These are phyloP conservation scores for Ustilago trichophora DNA, from an alignment of 1,284 basidiomycete species.

Conservation along the genomic window DNA sequence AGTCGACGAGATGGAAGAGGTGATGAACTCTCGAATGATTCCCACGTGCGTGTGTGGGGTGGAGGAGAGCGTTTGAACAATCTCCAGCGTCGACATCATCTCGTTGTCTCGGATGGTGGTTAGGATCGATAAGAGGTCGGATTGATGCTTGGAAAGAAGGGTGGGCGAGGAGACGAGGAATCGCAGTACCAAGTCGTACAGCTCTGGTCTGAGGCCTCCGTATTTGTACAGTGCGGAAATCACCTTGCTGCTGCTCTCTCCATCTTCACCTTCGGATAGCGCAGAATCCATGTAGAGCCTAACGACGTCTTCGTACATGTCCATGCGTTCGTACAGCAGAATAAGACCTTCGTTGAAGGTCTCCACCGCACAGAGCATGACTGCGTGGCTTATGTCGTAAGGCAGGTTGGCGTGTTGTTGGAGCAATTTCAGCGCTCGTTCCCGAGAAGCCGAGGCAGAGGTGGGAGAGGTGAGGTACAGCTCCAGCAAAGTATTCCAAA, in stretches of 20 bases:
- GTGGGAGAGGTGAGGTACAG: constrained; percentile 78
- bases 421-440: constrained; percentile 51
- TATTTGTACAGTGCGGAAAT: constrained; percentile 78
- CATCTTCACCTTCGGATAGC: constrained; percentile 66
- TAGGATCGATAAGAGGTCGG: constrained; percentile 75
- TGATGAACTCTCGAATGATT: constrained; percentile 86
- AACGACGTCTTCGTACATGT: constrained; percentile 94
- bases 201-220: constrained; percentile 75
- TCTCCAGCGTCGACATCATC: constrained; percentile 85
- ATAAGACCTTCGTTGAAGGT: constrained; percentile 85
- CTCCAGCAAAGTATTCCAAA: constrained; percentile 96
- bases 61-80: constrained; percentile 82
- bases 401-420: constrained; percentile 70
- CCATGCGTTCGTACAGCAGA: constrained; percentile 88
- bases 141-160: constrained; percentile 75
- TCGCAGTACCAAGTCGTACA: constrained; percentile 88
- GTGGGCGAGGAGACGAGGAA: constrained; percentile 79
- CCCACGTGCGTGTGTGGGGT: constrained; percentile 85
- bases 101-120: constrained; percentile 79
- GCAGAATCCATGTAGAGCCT: constrained; percentile 81
- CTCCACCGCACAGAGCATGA: constrained; percentile 87
- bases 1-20: constrained; percentile 78
- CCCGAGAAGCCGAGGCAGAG: constrained; percentile 7
- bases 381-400: constrained; percentile 87
- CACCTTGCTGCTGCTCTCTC: constrained; percentile 70